These are phyloP conservation scores for Plasmopara viticola DNA, from an alignment of 352 stramenopile genomes.

Conservation along the genomic window DNA sequence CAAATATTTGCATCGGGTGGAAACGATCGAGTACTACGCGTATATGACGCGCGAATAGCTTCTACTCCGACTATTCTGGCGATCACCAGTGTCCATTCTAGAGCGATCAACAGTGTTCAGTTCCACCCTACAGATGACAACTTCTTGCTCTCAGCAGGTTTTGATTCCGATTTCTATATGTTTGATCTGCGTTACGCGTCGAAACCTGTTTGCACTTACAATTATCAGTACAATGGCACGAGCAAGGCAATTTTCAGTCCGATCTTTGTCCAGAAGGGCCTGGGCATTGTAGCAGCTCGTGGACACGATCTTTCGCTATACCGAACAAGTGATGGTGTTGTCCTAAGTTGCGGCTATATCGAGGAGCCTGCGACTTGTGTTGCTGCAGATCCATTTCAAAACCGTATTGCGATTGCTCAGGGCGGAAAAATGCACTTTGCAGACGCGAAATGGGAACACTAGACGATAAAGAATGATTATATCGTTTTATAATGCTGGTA, in stretches of 20 bases:
- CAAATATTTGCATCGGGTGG: slow-evolving; percentile 37
- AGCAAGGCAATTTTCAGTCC: slow-evolving; percentile 44
- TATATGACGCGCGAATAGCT: slow-evolving; percentile 29
- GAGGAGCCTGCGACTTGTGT: slow-evolving; percentile 26
- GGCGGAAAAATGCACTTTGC: slow-evolving; percentile 24
- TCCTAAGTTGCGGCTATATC: slow-evolving; percentile 32
- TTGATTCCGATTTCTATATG: slow-evolving; percentile 42
- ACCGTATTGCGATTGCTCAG: slow-evolving; percentile 30
- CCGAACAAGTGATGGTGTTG: slow-evolving; percentile 25
- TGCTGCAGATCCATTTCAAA: slow-evolving; percentile 28
- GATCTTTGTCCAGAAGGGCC: slow-evolving; percentile 32
- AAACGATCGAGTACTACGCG: slow-evolving; percentile 36
- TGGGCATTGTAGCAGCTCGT: slow-evolving; percentile 24
- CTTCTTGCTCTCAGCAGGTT: slow-evolving; percentile 37
- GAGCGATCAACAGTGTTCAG: slow-evolving; percentile 51
- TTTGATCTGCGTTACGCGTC: slow-evolving; percentile 36
- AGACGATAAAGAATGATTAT: slow-evolving; percentile 2
- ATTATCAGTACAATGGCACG: slow-evolving; percentile 10
- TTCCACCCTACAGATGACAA: slow-evolving; percentile 45
- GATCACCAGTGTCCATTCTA: slow-evolving; percentile 18
- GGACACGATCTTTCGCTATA: slow-evolving; percentile 38
- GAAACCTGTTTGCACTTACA: slow-evolving; percentile 32
- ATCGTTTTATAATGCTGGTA: slow-evolving; percentile 18
- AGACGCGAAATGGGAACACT: slow-evolving; percentile 18
- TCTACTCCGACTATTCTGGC: slow-evolving; percentile 6